Percentiles rank a stretch among this genome's conserved stretches.
Conservation (phyloP, 495 filamentous ascomycete species). For the Clohesyomyces aquaticus region DNA sequence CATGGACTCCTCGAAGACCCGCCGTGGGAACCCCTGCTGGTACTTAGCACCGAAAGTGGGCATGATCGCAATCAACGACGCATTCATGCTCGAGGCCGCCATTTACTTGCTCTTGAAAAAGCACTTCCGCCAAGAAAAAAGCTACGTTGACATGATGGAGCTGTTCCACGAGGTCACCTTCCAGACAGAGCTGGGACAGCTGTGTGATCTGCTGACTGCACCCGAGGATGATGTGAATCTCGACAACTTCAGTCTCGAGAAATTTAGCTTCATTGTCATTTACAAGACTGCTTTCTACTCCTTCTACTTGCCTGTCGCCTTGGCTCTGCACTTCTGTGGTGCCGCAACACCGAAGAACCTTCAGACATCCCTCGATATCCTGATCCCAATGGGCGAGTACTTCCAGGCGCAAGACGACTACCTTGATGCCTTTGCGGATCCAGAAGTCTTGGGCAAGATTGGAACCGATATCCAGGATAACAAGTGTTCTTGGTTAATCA, state of each 20-base stretch:
- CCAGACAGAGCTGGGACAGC: slow-evolving; percentile 93
- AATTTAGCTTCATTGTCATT: slow-evolving; percentile 97
- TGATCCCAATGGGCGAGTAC: slow-evolving; percentile 98
- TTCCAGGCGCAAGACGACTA: slow-evolving; percentile 99
- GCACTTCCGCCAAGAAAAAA: slow-evolving; percentile 80
- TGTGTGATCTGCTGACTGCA: slow-evolving; percentile 91
- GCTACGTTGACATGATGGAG: slow-evolving; percentile 88
- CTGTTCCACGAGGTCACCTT: slow-evolving; percentile 92
- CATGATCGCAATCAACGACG: slow-evolving; percentile 96
- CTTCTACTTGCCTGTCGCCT: slow-evolving; percentile 97
- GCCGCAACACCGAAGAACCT: slow-evolving; percentile 83
- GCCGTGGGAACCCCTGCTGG: slow-evolving; percentile 93
- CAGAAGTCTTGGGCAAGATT: slow-evolving; percentile 91
- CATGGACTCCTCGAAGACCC: slow-evolving; percentile 93
- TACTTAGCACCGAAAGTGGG: slow-evolving; percentile 85
- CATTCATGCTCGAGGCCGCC: slow-evolving; percentile 89
- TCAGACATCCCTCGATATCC: slow-evolving; percentile 81
- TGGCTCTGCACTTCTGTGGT: slow-evolving; percentile 80
- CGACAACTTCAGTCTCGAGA: slow-evolving; percentile 88
- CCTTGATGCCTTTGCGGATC: slow-evolving; percentile 94
- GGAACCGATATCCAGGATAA: slow-evolving; percentile 99
- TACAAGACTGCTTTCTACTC: slow-evolving; percentile 99
- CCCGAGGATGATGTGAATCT: slow-evolving; percentile 91
- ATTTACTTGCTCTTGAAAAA: slow-evolving; percentile 94
- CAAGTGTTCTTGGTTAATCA: slow-evolving; percentile 98